Evolutionary conservation across 2,329 filamentous ascomycete genomes (phyloP), one percentile per base, ranked within the genome.

Genomic region (Hymenoscyphus fraxineus): DNA sequence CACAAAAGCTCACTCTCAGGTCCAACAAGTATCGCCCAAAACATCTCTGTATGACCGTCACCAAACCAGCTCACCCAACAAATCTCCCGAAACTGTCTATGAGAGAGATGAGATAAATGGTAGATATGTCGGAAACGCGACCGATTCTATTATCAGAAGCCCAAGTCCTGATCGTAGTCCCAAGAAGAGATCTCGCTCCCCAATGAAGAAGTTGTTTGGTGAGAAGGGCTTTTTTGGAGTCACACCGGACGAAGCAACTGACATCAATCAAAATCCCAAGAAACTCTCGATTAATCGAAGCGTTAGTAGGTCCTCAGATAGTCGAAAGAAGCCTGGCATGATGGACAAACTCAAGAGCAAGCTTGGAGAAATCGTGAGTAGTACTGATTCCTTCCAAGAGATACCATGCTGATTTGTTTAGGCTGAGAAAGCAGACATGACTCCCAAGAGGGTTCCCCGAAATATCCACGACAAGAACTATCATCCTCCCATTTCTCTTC

Each of bases 201-300:
- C 74, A 3, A 73, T 74, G 72, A 76, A 76, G 59, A 75, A 73
- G 63, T 70, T 76, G 71, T 75, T 75, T 60, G 74, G 73, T 22
- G 70, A 73, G 55, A 63, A 71, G 59, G 74, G 73, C 16, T 76
- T 72, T 70, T 70, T 76, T 44, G 73, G 72, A 51, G 51, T 65
- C 4, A 69, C 70, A 10, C 67, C 72, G 12, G 60, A 67, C 54
- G 72, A 73, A 59, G 32, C 61, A 7, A 27, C 64, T 10, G 61
- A 67, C 13, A 58, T 64, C 2, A 69, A 66, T 39, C 6, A 38
- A 7, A 57, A 64, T 32, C 19, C 41, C 31, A 67, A 68, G 38
- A 70, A 69, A 59, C 47, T 59, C 31, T 59, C 64, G 31, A 38
- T 32, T 13, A 35, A 44, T 22, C 32, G 51, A 19, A 69, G 68